Evolutionary conservation across 73 alveolate species (phyloP).

Genomic region (Blepharisma japonicum): DNA sequence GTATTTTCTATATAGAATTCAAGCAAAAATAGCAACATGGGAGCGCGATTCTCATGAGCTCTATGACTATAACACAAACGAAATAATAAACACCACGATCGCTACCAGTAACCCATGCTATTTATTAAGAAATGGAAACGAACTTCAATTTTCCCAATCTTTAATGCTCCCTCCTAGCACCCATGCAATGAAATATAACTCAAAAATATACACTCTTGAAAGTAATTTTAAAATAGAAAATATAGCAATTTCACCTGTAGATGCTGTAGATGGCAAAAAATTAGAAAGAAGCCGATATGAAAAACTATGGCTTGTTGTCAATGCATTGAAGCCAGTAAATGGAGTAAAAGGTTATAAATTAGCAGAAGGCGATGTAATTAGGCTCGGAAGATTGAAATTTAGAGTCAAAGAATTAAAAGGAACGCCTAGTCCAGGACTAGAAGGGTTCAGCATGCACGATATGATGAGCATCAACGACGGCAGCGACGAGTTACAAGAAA

Average conservation of each 20-base stretch:
- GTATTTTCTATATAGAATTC: background rate
- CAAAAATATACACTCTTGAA: background rate
- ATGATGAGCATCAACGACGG: conserved; percentile 13
- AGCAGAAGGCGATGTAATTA: conserved; percentile 52
- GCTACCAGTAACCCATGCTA: conserved; percentile 39
- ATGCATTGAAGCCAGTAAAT: conserved; percentile 43
- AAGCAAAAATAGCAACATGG: conserved; percentile 56
- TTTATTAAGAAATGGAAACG: conserved; percentile 37
- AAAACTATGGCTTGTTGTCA: conserved; percentile 69
- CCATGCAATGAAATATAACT: background rate
- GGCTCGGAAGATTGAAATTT: conserved; percentile 66
- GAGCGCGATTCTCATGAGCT: conserved; percentile 68
- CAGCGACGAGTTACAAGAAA: background rate
- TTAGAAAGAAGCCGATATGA: conserved; percentile 31
- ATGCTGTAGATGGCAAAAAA: background rate
- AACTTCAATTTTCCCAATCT: conserved; percentile 31
- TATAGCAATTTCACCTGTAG: background rate
- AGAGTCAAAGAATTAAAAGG: conserved; percentile 60
- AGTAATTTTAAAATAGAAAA: conserved; percentile 13
- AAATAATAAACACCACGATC: conserved; percentile 51
- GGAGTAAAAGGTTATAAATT: conserved; percentile 55
- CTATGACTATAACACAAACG: conserved; percentile 63
- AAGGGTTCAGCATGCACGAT: conserved; percentile 5
- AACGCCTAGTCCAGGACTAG: conserved; percentile 8
- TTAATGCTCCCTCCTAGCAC: no score